These are phyloP conservation scores for Dichotomopilus funicola DNA, from an alignment of 2,329 filamentous ascomycete genomes.

Conservation along the genomic window DNA sequence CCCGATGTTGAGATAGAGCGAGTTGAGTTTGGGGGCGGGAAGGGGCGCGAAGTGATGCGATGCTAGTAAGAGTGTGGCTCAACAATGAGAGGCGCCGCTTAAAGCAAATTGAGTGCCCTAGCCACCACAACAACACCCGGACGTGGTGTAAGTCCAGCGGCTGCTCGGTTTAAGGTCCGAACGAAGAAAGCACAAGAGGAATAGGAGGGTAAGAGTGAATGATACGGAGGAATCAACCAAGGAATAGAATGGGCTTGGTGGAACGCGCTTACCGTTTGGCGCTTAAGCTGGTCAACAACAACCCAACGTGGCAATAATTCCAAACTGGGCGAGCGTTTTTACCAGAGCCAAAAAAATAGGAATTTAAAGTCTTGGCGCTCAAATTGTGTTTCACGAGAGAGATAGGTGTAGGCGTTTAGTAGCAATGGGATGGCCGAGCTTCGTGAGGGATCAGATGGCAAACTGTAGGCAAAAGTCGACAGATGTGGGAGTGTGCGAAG, in stretches of 20 bases:
- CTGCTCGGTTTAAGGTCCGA: not conserved
- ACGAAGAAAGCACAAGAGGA: not conserved
- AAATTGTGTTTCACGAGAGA: not conserved
- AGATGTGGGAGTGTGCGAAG: not conserved
- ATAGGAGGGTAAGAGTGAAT: not conserved
- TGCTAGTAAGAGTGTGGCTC: no score
- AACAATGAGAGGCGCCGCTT: no score
- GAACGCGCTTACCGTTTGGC: slow-evolving; percentile 8
- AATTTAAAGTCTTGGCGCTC: slow-evolving; percentile 9
- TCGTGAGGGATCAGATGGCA: not conserved
- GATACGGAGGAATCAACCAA: not conserved
- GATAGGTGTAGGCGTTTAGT: not conserved
- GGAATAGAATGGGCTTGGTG: not conserved
- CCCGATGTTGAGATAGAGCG: no score
- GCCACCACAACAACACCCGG: no score
- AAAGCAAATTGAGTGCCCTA: no score
- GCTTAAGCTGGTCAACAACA: not conserved
- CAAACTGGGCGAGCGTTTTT: not conserved
- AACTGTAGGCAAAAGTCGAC: not conserved
- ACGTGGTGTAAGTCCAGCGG: no score
- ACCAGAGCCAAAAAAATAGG: no score
- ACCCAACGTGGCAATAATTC: slow-evolving; percentile 12
- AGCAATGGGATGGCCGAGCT: not conserved
- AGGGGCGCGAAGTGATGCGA: no score
- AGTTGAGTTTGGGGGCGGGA: no score